These are phyloP conservation scores for Neopestalotiopsis sp. DNA, from an alignment of 2,329 filamentous ascomycete genomes.

Conservation along the genomic window DNA sequence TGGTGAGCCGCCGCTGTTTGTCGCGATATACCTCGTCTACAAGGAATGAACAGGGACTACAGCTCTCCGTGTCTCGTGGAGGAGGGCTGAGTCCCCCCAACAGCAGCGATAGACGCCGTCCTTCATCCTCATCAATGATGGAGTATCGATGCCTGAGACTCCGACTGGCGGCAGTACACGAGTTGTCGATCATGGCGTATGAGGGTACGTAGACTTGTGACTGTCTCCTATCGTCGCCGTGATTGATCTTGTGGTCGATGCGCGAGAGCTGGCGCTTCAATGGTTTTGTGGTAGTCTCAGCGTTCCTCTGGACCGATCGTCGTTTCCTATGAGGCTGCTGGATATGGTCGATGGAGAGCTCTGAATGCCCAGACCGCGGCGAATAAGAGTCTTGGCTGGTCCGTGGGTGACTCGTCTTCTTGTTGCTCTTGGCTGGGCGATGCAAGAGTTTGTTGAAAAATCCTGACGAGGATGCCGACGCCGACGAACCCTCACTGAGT, in stretches of 20 bases:
- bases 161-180: neutral
- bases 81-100: neutral
- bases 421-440: neutral
- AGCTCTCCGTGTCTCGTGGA: neutral
- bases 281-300: neutral
- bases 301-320: neutral
- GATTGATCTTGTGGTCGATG: slow-evolving; percentile 3
- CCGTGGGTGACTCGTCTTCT: neutral
- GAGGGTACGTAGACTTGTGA: slow-evolving; percentile 18
- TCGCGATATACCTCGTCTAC: neutral
- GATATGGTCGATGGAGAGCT: neutral
- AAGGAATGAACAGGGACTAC: neutral
- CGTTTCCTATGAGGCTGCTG: neutral
- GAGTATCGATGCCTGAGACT: slow-evolving; percentile 6
- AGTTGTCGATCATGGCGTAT: slow-evolving; percentile 10
- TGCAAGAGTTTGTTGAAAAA: neutral
- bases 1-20: slow-evolving; percentile 8
- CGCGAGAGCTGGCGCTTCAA: neutral
- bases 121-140: slow-evolving; percentile 12
- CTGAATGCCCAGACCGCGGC: neutral
- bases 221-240: slow-evolving; percentile 1
- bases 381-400: neutral
- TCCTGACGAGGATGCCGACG: neutral
- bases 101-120: neutral
- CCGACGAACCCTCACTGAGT: neutral